Evolutionary conservation across 176 grass and related monocot genomes (phyloP).

Genomic region (Themeda triandra): DNA sequence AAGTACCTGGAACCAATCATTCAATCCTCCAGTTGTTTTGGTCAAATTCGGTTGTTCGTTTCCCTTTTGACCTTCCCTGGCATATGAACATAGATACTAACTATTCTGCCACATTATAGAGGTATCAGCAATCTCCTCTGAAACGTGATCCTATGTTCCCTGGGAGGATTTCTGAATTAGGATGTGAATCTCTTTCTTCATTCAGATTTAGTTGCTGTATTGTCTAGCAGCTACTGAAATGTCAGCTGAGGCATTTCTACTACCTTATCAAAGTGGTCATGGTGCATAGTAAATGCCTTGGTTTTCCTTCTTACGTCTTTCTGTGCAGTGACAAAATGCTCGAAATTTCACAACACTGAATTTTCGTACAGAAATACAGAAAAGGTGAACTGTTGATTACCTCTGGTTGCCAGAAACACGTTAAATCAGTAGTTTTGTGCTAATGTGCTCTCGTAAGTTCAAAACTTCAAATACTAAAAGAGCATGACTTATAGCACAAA

Average conservation of each 20-base stretch:
- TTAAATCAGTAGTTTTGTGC: neutral
- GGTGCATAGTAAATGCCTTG: neutral
- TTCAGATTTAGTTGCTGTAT: neutral
- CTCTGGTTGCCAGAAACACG: neutral
- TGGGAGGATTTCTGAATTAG: neutral
- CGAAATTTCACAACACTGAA: neutral
- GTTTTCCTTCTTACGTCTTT: neutral
- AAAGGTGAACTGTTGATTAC: neutral
- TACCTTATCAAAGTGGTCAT: neutral
- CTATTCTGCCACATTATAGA: neutral
- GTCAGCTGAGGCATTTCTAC: neutral
- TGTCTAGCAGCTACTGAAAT: neutral
- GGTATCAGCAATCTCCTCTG: neutral
- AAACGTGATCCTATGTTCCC: neutral
- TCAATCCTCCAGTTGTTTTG: neutral
- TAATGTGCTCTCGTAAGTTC: neutral
- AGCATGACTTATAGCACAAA: neutral
- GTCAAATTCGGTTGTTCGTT: too few relatives aligned
- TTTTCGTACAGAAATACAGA: neutral
- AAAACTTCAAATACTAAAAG: neutral
- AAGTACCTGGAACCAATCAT: neutral
- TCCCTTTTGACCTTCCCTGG: neutral
- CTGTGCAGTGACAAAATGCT: neutral
- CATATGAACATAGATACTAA: neutral
- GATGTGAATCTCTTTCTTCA: neutral